Conservation (phyloP, 1,284 basidiomycete species). For the Prillingera fragicola region DNA sequence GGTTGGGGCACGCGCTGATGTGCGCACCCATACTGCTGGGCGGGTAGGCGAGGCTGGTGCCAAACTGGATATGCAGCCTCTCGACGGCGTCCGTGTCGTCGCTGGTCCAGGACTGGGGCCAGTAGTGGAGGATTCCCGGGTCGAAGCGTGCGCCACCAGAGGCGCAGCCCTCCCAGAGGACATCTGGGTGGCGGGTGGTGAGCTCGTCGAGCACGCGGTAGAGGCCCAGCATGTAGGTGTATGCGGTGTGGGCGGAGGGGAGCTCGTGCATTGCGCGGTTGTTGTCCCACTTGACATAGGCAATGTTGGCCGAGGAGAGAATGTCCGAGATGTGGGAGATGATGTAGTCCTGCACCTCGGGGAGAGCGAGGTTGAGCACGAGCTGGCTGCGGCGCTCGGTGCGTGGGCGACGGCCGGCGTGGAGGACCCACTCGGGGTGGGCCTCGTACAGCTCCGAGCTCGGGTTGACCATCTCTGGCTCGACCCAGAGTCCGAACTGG, state of each 20-base stretch:
- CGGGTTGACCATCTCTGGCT: slow-evolving; percentile 33
- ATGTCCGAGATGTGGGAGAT: slow-evolving; percentile 17
- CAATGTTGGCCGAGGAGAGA: slow-evolving; percentile 16
- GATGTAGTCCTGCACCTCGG: slow-evolving; percentile 27
- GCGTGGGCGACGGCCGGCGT: slow-evolving; percentile 9
- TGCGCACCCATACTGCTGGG: slow-evolving; percentile 23
- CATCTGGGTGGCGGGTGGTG: slow-evolving; percentile 21
- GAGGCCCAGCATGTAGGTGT: slow-evolving; percentile 27
- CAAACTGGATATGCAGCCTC: slow-evolving; percentile 27
- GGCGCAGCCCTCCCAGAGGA: slow-evolving; percentile 29
- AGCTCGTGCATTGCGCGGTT: slow-evolving; percentile 30
- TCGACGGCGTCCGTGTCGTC: slow-evolving; percentile 29
- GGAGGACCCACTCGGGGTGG: slow-evolving; percentile 28
- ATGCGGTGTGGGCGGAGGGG: slow-evolving; percentile 11
- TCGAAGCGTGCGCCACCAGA: slow-evolving; percentile 31
- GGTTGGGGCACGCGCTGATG: slow-evolving; percentile 23
- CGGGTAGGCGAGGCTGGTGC: slow-evolving; percentile 24
- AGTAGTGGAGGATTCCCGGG: slow-evolving; percentile 26
- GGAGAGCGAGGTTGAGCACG: slow-evolving; percentile 21
- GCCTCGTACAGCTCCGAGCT: slow-evolving; percentile 22
- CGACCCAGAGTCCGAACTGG: slow-evolving; percentile 29
- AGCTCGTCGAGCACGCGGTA: slow-evolving; percentile 24
- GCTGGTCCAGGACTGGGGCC: slow-evolving; percentile 25
- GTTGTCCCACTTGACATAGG: slow-evolving; percentile 31
- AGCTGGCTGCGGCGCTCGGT: slow-evolving; percentile 23